Conservation (phyloP, 1,284 basidiomycete species). For the Ceratobasidium sp. region DNA sequence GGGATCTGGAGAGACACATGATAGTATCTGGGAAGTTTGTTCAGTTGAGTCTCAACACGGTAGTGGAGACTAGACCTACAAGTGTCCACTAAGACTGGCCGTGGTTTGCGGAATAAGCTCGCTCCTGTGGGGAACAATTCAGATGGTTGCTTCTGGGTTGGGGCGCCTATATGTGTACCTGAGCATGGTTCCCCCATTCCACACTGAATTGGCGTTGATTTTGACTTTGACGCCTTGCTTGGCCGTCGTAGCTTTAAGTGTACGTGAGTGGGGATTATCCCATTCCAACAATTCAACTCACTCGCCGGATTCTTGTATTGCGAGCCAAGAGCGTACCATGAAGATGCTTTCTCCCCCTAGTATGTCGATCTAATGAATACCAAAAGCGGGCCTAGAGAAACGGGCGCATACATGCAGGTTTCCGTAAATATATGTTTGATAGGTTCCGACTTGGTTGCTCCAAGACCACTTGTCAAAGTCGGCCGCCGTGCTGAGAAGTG, state of each 20-base stretch:
- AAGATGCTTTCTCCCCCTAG: slow-evolving; percentile 52
- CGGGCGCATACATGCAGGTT: slow-evolving; percentile 25
- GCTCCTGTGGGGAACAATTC: slow-evolving; percentile 6
- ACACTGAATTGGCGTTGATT: slow-evolving; percentile 29
- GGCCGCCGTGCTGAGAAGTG: slow-evolving; percentile 52
- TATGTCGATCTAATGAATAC: slow-evolving; percentile 45
- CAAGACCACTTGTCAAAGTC: slow-evolving; percentile 60
- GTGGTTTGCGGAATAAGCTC: slow-evolving; percentile 67
- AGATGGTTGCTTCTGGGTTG: not conserved
- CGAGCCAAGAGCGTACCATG: slow-evolving; percentile 59
- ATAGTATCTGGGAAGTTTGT: not conserved
- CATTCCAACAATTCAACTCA: not conserved
- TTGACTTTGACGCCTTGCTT: slow-evolving; percentile 37
- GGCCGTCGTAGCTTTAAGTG: not conserved
- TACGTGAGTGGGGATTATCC: not conserved
- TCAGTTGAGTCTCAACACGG: not conserved
- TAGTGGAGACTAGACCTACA: slow-evolving; percentile 42
- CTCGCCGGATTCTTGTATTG: slow-evolving; percentile 66
- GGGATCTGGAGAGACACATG: slow-evolving; percentile 33
- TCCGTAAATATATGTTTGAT: slow-evolving; percentile 30
- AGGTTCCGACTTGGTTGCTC: slow-evolving; percentile 38
- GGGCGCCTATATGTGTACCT: not conserved
- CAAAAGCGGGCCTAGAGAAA: not conserved
- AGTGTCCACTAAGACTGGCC: slow-evolving; percentile 64
- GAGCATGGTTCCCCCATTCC: slow-evolving; percentile 35